Base-by-base conservation (phyloP, 257 asterid genomes). In the Solanum chmielewskii region DNA sequence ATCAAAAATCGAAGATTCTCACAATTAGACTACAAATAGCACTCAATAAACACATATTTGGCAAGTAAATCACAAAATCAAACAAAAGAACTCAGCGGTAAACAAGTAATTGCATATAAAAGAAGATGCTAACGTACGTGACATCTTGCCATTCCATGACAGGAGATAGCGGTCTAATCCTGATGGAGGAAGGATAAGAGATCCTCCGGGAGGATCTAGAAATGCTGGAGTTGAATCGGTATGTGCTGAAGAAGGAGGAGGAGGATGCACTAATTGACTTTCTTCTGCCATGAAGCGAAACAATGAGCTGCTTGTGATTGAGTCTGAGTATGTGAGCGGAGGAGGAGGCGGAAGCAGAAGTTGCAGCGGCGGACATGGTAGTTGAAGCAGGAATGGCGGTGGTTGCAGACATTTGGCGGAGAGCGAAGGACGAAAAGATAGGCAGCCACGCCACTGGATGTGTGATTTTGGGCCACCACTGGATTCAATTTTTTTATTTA, bases 91-190 rank as follows among this genome's bases (percentile, higher is more conserved):
- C 10, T 45, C 16, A 27, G 68, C 25, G 2, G 10, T 45, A 59
- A 70, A 27, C 21, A 35, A 23, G 6, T 7, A 35, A 33, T 2
- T 16, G 23, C 56, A 10, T 37, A 25, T 31, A 1, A 37, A 11
- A 83, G 49, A 44, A 47, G 60, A 44, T 14, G 62, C 20, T 14
- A n/a, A 62, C 37, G 90, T 95, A 95, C 99, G 94, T 94, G 98
- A 96, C 93, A 88, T 95, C 98, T 86, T 96, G 99, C 98, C 97
- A 95, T 89, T 93, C 89, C 99, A 95, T 96, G 87, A 91, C 91
- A 39, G 96, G 92, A 60, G 93, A 89, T 83, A 88, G 83, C 35
- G 91, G 89, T 35, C 87, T 91, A 87, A 33, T 78, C 41, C 29
- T 35, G 27, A 35, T 9, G 45, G 49, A 11, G 35, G 47, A 35